These are phyloP conservation scores for Colletotrichum sp. DNA, from an alignment of 2,329 filamentous ascomycete genomes.

Conservation along the genomic window DNA sequence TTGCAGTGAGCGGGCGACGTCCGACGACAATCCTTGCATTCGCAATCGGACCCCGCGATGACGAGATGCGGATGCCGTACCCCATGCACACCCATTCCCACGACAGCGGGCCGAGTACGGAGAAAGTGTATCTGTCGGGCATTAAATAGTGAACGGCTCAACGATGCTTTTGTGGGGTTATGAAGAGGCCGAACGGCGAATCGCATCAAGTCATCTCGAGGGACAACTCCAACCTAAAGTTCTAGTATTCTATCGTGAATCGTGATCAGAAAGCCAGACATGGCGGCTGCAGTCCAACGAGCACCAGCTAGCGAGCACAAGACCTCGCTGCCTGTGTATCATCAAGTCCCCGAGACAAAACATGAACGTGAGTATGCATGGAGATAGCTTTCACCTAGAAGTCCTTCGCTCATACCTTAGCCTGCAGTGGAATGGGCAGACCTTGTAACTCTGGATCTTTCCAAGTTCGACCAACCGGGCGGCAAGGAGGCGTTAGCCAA, in stretches of 20 bases:
- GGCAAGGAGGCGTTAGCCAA: conserved; percentile 59
- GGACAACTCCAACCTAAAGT: not conserved
- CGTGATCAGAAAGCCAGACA: not conserved
- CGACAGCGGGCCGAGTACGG: not conserved
- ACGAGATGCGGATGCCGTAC: not conserved
- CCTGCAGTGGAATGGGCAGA: conserved; percentile 55
- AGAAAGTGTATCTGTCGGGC: not conserved
- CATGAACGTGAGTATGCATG: conserved; percentile 32
- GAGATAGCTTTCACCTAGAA: accelerated
- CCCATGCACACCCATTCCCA: not conserved
- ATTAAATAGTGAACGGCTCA: not conserved
- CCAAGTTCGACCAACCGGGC: conserved; percentile 56
- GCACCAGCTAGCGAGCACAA: not conserved
- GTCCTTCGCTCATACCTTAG: not conserved
- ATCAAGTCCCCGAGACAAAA: conserved; percentile 37
- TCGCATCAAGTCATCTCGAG: not conserved
- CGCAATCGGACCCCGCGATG: conserved; percentile 9
- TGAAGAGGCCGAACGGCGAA: not conserved
- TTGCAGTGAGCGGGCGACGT: not conserved
- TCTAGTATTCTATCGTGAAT: not conserved
- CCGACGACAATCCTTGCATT: not conserved
- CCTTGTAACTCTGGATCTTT: conserved; percentile 61
- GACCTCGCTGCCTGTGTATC: conserved; percentile 31
- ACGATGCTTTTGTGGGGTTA: not conserved
- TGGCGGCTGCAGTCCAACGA: not conserved